These are phyloP conservation scores for Zopfochytrium polystomum DNA, from an alignment of 371 early-diverging fungal genomes.

Conservation along the genomic window DNA sequence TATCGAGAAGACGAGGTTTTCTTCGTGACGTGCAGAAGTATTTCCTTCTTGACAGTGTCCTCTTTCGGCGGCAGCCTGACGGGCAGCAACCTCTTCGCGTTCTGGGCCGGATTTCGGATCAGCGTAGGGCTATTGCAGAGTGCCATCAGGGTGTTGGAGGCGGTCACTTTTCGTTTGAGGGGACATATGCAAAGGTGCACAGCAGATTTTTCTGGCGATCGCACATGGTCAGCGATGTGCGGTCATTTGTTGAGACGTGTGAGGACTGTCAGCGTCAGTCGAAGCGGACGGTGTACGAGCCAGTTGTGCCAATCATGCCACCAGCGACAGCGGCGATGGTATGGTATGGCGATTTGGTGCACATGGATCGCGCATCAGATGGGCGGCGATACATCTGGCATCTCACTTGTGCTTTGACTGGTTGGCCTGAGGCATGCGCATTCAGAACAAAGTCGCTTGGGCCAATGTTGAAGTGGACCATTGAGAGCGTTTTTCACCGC, in stretches of 20 bases:
- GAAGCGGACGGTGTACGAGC: neutral
- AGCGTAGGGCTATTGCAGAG: neutral
- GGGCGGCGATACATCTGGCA: conserved; percentile 8
- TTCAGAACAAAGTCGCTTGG: neutral
- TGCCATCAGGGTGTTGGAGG: conserved; percentile 8
- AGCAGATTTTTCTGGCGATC: neutral
- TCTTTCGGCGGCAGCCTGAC: no score
- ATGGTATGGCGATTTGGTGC: neutral
- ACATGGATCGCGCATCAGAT: neutral
- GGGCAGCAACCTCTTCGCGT: neutral
- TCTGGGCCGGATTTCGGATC: neutral
- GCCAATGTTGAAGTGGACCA: conserved; percentile 2
- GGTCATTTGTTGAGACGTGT: neutral
- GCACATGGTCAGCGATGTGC: neutral
- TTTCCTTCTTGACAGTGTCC: no score
- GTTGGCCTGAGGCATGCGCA: conserved; percentile 4
- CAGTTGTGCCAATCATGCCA: neutral
- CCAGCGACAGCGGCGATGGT: neutral
- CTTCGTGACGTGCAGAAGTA: no score
- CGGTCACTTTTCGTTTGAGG: neutral
- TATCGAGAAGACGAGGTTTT: no score
- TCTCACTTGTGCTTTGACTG: neutral
- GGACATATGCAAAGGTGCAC: neutral
- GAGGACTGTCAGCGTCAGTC: neutral
- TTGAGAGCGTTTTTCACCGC: conserved; percentile 6